Conservation (phyloP, 208 protist species). For the Wallacemonas sp. region DNA sequence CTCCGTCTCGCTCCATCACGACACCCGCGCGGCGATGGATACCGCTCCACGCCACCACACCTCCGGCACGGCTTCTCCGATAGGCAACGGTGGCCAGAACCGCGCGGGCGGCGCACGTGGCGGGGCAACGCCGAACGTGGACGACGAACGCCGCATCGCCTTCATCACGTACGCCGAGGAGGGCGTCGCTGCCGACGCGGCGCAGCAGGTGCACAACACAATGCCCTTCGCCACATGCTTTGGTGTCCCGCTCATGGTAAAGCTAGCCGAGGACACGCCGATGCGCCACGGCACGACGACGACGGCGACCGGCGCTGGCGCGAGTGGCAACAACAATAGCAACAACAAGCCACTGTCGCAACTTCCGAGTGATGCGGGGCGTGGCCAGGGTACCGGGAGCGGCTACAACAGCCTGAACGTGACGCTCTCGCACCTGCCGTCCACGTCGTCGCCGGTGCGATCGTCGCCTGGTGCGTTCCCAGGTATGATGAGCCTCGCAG, state of each 20-base stretch:
- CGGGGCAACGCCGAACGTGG: conserved; percentile 7
- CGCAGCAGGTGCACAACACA: conserved; percentile 55
- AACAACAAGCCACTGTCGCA: conserved; percentile 18
- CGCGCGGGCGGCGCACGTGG: not conserved
- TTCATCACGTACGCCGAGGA: conserved; percentile 69
- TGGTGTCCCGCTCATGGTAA: conserved; percentile 65
- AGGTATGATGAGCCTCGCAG: conserved; percentile 4
- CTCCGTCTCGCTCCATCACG: conserved; percentile 66
- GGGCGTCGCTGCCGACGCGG: conserved; percentile 59
- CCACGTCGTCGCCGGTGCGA: conserved; percentile 5
- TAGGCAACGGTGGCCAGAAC: not conserved
- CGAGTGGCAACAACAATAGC: conserved; percentile 21
- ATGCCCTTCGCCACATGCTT: conserved; percentile 44
- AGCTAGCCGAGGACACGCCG: conserved; percentile 47
- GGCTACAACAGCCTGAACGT: conserved; percentile 7
- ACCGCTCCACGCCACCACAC: conserved; percentile 1
- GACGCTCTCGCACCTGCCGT: conserved; percentile 13
- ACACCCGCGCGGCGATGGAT: conserved; percentile 46
- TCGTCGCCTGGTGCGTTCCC: not conserved
- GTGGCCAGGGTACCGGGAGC: not conserved
- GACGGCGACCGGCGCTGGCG: no score
- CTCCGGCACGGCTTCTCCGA: not conserved
- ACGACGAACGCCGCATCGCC: conserved; percentile 69
- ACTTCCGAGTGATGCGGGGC: not conserved
- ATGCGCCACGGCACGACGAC: conserved; percentile 10